Evolutionary conservation across 495 filamentous ascomycete species (phyloP).

Genomic region (Penicillium steckii): DNA sequence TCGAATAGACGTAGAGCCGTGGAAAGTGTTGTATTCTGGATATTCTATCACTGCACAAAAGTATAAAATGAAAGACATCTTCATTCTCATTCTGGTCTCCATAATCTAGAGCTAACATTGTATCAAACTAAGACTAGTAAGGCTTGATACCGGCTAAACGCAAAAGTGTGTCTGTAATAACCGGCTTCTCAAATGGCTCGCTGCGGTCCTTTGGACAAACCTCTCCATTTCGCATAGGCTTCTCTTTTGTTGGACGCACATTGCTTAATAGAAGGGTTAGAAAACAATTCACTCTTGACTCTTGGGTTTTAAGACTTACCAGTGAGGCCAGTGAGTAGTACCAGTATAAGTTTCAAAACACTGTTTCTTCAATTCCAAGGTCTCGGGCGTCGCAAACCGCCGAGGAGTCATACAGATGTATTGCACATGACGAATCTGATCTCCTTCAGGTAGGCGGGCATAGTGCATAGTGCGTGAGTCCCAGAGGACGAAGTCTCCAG

Average conservation of each 20-base stretch:
- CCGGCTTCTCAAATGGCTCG: slow-evolving; percentile 31
- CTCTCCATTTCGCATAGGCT: slow-evolving; percentile 30
- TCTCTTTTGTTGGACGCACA: slow-evolving; percentile 31
- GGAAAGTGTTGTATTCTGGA: no score
- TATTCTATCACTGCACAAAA: no score
- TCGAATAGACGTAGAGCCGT: no score
- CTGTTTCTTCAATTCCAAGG: slow-evolving; percentile 23
- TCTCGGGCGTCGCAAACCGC: slow-evolving; percentile 20
- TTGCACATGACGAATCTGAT: slow-evolving; percentile 37
- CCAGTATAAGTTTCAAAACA: slow-evolving; percentile 30
- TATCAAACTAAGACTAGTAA: slow-evolving; percentile 11
- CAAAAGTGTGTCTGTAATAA: slow-evolving; percentile 23
- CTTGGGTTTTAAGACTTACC: slow-evolving; percentile 8
- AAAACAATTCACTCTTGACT: background rate
- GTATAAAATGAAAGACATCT: no score
- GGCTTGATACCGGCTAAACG: slow-evolving; percentile 26
- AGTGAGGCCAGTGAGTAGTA: slow-evolving; percentile 35
- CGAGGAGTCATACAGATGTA: slow-evolving; percentile 33
- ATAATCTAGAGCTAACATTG: background rate
- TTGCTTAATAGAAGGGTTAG: slow-evolving; percentile 16
- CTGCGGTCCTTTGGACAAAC: slow-evolving; percentile 25
- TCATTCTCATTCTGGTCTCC: background rate
- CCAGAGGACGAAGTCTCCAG: slow-evolving; percentile 44
- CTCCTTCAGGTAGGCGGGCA: slow-evolving; percentile 31
- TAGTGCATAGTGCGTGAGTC: slow-evolving; percentile 44